Evolutionary conservation across 2,329 filamentous ascomycete species (phyloP).

Genomic region (Hyphodiscus sp.): DNA sequence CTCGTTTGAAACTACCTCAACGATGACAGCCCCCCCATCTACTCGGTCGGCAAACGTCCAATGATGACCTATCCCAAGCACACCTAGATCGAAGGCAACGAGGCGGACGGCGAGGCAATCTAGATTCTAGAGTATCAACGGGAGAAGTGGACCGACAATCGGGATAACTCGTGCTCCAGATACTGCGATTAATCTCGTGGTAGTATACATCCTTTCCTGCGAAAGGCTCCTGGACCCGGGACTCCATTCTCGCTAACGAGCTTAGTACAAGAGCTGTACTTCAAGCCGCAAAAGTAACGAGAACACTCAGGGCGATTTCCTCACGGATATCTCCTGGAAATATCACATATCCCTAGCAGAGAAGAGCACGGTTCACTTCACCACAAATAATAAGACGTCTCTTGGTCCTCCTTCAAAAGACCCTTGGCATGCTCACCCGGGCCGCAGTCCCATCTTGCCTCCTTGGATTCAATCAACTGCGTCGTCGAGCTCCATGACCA

Average conservation of each 20-base stretch:
- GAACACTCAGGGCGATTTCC: no score
- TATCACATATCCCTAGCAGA: not conserved
- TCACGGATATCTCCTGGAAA: no score
- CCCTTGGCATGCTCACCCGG: no score
- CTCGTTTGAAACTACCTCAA: not conserved
- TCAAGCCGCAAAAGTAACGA: not conserved
- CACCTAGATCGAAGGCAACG: not conserved
- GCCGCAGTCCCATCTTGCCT: no score
- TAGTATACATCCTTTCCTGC: not conserved
- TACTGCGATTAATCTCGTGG: not conserved
- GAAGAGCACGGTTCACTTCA: not conserved
- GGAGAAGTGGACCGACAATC: not conserved
- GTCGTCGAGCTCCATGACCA: no score
- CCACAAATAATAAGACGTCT: no score
- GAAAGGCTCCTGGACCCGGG: not conserved
- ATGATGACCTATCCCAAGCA: not conserved
- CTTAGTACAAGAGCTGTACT: not conserved
- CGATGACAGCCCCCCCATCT: not conserved
- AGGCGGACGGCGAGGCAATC: not conserved
- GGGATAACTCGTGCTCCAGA: not conserved
- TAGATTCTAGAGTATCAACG: not conserved
- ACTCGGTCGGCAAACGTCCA: not conserved
- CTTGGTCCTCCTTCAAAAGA: no score
- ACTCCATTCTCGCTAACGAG: not conserved
- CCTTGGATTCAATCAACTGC: no score